phyloP scores from a whole-genome alignment of 2,329 filamentous ascomycete genomes.

The Fusarium chuoi region DNA sequence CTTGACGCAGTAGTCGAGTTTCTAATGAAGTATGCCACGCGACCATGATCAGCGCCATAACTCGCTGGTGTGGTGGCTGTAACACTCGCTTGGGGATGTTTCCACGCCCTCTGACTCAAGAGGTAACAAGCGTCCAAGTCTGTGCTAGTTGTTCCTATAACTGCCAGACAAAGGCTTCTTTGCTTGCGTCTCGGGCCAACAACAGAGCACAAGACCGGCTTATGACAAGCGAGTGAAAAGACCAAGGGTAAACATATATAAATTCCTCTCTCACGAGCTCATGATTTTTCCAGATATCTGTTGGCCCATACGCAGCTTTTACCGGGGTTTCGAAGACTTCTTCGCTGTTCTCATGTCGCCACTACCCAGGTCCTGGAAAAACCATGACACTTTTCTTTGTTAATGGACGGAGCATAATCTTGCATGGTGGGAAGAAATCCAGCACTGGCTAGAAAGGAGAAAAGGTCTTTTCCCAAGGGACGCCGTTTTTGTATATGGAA shows the following conservation, averaged over 20 bases:
- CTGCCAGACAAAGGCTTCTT: background rate
- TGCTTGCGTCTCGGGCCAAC: background rate
- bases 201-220: conserved; percentile 26
- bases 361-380: conserved; percentile 4
- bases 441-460: conserved; percentile 45
- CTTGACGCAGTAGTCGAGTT: conserved; percentile 96
- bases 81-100: conserved; percentile 20
- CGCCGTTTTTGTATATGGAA: conserved; percentile 20
- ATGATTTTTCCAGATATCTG: conserved; percentile 44
- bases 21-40: conserved; percentile 89
- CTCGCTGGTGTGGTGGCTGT: conserved; percentile 16
- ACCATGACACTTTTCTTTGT: conserved; percentile 24
- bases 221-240: conserved; percentile 32
- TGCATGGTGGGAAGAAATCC: conserved; percentile 31
- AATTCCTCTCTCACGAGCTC: conserved; percentile 51
- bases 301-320: conserved; percentile 36
- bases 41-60: conserved; percentile 54
- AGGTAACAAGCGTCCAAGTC: background rate
- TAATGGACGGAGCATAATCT: conserved; percentile 38
- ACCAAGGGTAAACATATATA: conserved; percentile 45
- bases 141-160: conserved; percentile 3
- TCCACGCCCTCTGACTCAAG: background rate
- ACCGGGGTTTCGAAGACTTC: conserved; percentile 39
- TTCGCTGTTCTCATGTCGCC: conserved; percentile 32
- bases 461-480: conserved; percentile 29